Evolutionary conservation across 345 rosid species (phyloP), one percentile per base, ranked within the genome.

Genomic region (Stellera chamaejasme): DNA sequence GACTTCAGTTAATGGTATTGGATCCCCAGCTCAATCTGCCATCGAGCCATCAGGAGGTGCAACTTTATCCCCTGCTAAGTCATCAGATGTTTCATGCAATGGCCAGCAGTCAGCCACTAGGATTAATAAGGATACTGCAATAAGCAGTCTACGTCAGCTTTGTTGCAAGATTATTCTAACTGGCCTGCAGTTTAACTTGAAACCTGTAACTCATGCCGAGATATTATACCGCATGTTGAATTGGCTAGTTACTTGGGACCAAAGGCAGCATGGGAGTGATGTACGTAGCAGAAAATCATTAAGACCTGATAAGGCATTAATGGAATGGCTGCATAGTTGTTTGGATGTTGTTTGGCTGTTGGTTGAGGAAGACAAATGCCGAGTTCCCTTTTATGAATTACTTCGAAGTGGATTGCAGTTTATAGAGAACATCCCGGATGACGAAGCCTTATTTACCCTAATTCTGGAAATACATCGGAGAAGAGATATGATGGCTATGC

Each of bases 161-260:
- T 81, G 92, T 66, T 93, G 99, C 81, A 90, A 93, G 79, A 83
- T 93, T 64, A 79, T 93, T 75, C 56, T 90, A 71, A 77, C 70
- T 32, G 84, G 97, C 49, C 82, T 93, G 52, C 85, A 79, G 54
- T 77, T 56, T 66, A 79, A 68, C 63, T 75, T 90, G 46, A 93
- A 90, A 77, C 97, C 99, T 10, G 85, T 70, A 52, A 90, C 96
- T 55, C 90, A 89, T 66, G 82, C 88, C 5, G 88, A 87, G 59
- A 74, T 87, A 66, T 87, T 93, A 70, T 72, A 73, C 56, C 82
- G 77, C 68, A 84, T 93, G 85, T 74, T 93, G 66, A 83, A 77
- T 63, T 93, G 97, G 99, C 77, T 89, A 66, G 84, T 87, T 43
- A 87, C 83, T 67, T 90, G 97, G 99, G 99, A 93, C 78, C 90